A percentile compares a stretch with the other conserved stretches of the same genome.
Conservation (phyloP, 2,329 filamentous ascomycete species). For the Verticillium nubilum region DNA sequence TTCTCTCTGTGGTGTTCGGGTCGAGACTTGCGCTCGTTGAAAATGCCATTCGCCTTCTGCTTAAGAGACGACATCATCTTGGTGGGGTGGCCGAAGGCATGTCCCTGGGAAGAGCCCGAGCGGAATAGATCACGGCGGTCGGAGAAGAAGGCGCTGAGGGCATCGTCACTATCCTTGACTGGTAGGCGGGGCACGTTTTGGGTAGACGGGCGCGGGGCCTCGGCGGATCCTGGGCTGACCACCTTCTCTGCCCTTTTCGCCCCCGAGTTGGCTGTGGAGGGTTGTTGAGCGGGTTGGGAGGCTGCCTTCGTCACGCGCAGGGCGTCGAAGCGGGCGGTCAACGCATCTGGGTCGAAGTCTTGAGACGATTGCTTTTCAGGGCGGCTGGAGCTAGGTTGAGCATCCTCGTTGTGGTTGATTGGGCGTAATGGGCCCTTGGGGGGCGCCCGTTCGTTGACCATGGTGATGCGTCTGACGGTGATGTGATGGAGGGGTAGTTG, state of each 20-base stretch:
- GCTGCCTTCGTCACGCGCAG: constrained; percentile 8
- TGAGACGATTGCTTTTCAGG: constrained; percentile 1
- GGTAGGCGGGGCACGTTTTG: neutral
- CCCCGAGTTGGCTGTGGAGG: constrained; percentile 1
- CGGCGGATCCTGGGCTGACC: constrained; percentile 5
- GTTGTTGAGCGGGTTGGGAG: constrained; percentile 1
- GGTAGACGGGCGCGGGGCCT: constrained; percentile 8
- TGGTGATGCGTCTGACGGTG: constrained; percentile 16
- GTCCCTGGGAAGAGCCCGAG: constrained; percentile 7
- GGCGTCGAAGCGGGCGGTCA: constrained; percentile 10
- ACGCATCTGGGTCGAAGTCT: constrained; percentile 13
- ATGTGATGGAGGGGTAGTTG: constrained; percentile 1
- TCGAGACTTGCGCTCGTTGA: constrained; percentile 47
- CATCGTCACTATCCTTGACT: constrained; percentile 8
- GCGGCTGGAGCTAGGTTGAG: constrained; percentile 12
- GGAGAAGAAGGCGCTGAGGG: constrained; percentile 12
- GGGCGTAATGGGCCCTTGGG: constrained; percentile 38
- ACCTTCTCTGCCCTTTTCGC: constrained; percentile 2
- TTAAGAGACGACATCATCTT: constrained; percentile 46
- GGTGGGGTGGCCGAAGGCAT: constrained; percentile 28
- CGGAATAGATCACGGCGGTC: constrained; percentile 8
- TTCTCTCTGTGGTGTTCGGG: constrained; percentile 51
- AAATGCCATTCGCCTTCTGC: constrained; percentile 48
- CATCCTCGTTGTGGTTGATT: constrained; percentile 24
- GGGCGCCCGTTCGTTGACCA: constrained; percentile 43